Base-by-base conservation (phyloP, 2,329 filamentous ascomycete species). In the Grosmannia huntii region DNA sequence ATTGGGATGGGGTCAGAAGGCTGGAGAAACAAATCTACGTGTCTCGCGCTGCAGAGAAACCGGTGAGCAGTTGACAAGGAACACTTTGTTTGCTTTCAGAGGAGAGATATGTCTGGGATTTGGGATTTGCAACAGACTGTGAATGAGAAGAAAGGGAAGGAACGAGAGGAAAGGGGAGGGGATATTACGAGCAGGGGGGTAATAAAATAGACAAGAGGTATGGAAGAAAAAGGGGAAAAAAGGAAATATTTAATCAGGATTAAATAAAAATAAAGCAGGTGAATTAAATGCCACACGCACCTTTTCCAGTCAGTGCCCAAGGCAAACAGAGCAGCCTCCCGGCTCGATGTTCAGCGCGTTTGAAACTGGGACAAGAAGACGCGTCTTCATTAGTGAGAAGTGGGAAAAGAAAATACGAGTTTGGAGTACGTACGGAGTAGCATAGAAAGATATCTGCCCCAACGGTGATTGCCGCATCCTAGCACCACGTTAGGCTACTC, bases 161-260 rank as follows among this genome's bases (percentile, higher is more conserved):
- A 55, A 31, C 50, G 50, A 23, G 19, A 53, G 28, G 25, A 36
- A 36, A 33, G 79, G 56, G 53, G 33, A 25, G 28, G 21, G 38
- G 25, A 33, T 49, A 36, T 33, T 33, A 80, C 2, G 66, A 36
- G 46, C 21, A 33, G 36, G 53, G 53, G 31, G 25, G 48, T 25
- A 31, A 53, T 21, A 48, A 48, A 23, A 36, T 21, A 23, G 44
- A 28, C 38, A 28, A 38, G 28, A 28, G 38, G n/a, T 16, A 27
- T 12, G 23, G 7, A 25, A 41, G 23, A 14, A 7, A 53, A 57
- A 52, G 19, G n/a, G 6, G 46, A 9, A 57, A 48, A 49, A 48
- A 36, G 10, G 14, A 57, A 46, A 53, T 50, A 57, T 49, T 51
- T 14, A 51, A 52, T 25, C 38, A 44, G 46, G 38, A 53, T 28